phyloP scores from a whole-genome alignment of 2,329 filamentous ascomycete genomes.

The Xylaria sp. region DNA sequence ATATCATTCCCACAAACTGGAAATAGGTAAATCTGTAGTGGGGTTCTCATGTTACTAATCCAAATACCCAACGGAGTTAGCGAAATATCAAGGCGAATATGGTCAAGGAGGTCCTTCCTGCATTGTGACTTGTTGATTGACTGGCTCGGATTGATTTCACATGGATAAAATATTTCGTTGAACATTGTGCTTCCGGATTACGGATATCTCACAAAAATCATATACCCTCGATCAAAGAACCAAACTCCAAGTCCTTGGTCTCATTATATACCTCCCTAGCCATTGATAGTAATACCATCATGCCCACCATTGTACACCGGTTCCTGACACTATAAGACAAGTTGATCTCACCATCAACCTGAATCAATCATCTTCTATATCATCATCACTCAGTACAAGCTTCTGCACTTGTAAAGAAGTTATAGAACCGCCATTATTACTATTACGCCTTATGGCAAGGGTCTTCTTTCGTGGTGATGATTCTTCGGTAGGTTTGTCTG shows the following conservation, averaged over 20 bases:
- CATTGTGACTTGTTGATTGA: not conserved
- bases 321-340: constrained; percentile 1
- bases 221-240: not conserved
- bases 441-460: constrained; percentile 52
- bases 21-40: not conserved
- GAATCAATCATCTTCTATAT: constrained; percentile 76
- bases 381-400: constrained; percentile 81
- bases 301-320: not conserved
- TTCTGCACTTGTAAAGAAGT: constrained; percentile 63
- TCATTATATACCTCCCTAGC: constrained; percentile 1
- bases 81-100: not conserved
- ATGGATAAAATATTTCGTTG: not conserved
- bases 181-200: not conserved
- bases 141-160: not conserved
- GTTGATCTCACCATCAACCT: constrained; percentile 19
- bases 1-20: not conserved
- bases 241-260: constrained; percentile 1
- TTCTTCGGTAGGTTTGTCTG: constrained; percentile 69
- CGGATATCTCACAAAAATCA: not conserved
- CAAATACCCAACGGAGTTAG: not conserved
- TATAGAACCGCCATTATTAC: constrained; percentile 43
- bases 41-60: constrained; percentile 1
- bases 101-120: not conserved
- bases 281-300: not conserved
- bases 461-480: constrained; percentile 61